Percentiles rank a stretch among this genome's conserved stretches.
These are phyloP conservation scores for Nemania abortiva DNA, from an alignment of 2,329 filamentous ascomycete genomes.

Conservation along the genomic window DNA sequence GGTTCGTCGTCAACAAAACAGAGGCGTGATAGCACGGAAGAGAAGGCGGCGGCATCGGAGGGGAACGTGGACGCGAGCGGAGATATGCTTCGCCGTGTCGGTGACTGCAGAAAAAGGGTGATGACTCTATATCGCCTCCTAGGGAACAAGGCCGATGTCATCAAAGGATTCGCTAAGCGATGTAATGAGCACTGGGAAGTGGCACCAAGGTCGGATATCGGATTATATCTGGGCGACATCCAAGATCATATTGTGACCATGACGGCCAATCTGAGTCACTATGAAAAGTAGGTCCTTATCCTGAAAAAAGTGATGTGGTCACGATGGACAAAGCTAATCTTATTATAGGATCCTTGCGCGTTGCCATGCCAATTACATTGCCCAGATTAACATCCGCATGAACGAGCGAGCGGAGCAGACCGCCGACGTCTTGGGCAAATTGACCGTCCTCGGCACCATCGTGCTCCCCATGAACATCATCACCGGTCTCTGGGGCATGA, in stretches of 20 bases:
- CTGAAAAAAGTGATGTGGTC: not conserved
- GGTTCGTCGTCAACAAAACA: slow-evolving; percentile 55
- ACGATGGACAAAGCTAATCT: slow-evolving; percentile 16
- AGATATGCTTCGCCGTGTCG: slow-evolving; percentile 92
- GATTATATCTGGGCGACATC: slow-evolving; percentile 97
- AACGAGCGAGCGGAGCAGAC: slow-evolving; percentile 97
- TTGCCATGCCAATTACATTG: slow-evolving; percentile 97
- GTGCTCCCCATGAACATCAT: slow-evolving; percentile 99
- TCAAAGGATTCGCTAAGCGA: slow-evolving; percentile 97
- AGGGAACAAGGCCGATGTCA: slow-evolving; percentile 98
- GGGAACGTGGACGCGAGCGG: slow-evolving; percentile 65
- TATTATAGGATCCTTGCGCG: slow-evolving; percentile 82
- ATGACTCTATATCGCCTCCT: slow-evolving; percentile 94
- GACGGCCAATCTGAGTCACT: slow-evolving; percentile 95
- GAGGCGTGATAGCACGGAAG: slow-evolving; percentile 55
- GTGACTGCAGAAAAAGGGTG: slow-evolving; percentile 95
- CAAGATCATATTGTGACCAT: slow-evolving; percentile 99
- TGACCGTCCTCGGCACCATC: slow-evolving; percentile 96
- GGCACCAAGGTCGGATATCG: slow-evolving; percentile 93
- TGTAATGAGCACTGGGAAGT: slow-evolving; percentile 99
- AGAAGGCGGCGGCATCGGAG: slow-evolving; percentile 61
- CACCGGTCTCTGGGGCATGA: slow-evolving; percentile 99
- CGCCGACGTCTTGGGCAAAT: slow-evolving; percentile 91
- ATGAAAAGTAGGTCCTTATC: slow-evolving; percentile 80
- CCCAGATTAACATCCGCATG: slow-evolving; percentile 99